A percentile compares a stretch with the other conserved stretches of the same genome.
Evolutionary conservation across 148 eudicot species (phyloP).

Genomic region (Talinum fruticosum): DNA sequence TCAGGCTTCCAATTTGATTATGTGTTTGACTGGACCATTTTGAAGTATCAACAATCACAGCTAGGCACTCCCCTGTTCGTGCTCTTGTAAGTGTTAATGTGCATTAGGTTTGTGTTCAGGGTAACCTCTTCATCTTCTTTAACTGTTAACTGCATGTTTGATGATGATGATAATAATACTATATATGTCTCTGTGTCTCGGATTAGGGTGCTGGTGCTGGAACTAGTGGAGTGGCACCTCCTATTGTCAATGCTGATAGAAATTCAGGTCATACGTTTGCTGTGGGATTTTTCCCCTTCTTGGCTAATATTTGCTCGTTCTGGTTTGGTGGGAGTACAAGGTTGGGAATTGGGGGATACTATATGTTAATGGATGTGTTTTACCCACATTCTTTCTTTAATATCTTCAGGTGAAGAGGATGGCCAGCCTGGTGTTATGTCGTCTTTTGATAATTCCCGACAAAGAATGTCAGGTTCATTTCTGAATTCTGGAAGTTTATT

Average conservation of each 20-base stretch:
- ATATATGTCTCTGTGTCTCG: conserved; percentile 2
- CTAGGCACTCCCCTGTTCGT: conserved; percentile 68
- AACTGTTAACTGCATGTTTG: neutral
- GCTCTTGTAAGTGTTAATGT: conserved; percentile 45
- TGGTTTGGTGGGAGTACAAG: neutral
- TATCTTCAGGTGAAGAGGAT: conserved; percentile 58
- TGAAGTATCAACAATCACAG: conserved; percentile 98
- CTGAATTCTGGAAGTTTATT: conserved; percentile 51
- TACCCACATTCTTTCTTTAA: neutral
- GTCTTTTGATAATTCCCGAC: conserved; percentile 52
- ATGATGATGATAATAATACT: neutral
- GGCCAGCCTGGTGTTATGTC: conserved; percentile 48
- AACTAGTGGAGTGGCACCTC: conserved; percentile 69
- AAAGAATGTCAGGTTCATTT: conserved; percentile 53
- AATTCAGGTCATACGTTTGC: conserved; percentile 39
- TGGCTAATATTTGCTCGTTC: neutral
- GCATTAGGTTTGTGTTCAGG: neutral
- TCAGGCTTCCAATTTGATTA: conserved; percentile 96
- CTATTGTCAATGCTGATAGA: conserved; percentile 55
- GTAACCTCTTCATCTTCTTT: neutral
- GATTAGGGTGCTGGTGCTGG: conserved; percentile 67
- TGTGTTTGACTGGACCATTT: conserved; percentile 96
- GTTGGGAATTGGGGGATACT: neutral
- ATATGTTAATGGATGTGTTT: neutral
- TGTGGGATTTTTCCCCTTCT: neutral